These are phyloP conservation scores for Noccaea caerulescens DNA, from an alignment of 345 rosid genomes.

Conservation along the genomic window DNA sequence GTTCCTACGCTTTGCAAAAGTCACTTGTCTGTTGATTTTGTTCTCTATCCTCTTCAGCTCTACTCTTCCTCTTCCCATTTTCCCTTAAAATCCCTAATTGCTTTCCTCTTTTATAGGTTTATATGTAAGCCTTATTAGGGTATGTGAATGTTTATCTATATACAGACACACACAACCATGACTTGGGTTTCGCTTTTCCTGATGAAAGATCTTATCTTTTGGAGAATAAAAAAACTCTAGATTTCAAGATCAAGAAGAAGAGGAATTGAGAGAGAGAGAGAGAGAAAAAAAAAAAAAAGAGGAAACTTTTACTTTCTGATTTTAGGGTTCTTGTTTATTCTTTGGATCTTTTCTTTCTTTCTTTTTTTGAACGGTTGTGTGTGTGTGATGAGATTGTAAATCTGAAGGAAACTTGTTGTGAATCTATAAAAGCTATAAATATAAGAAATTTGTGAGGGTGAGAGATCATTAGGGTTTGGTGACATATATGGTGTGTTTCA, in stretches of 20 bases:
- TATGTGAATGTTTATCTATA: constrained; percentile 38
- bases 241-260: constrained; percentile 40
- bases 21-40: constrained; percentile 65
- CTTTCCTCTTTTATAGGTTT: constrained; percentile 8
- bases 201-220: constrained; percentile 45
- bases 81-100: constrained; percentile 1
- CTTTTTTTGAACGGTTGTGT: constrained; percentile 19
- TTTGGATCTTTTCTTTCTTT: constrained; percentile 34
- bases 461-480: constrained; percentile 54
- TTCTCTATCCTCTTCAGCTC: constrained; percentile 99
- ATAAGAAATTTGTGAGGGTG: constrained; percentile 46
- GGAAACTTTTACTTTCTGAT: constrained; percentile 34
- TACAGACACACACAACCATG: constrained; percentile 42
- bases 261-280: background rate
- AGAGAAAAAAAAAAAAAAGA: background rate
- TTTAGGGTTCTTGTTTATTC: constrained; percentile 38
- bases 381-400: constrained; percentile 37
- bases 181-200: constrained; percentile 31
- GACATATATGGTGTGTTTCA: constrained; percentile 51
- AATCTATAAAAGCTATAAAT: constrained; percentile 42
- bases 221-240: constrained; percentile 28
- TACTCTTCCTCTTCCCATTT: constrained; percentile 96
- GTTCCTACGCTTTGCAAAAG: constrained; percentile 47
- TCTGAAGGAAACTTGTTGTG: constrained; percentile 34
- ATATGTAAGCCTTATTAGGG: constrained; percentile 24